Conservation (phyloP, 2,329 filamentous ascomycete species). For the Verticillium albo-atrum region DNA sequence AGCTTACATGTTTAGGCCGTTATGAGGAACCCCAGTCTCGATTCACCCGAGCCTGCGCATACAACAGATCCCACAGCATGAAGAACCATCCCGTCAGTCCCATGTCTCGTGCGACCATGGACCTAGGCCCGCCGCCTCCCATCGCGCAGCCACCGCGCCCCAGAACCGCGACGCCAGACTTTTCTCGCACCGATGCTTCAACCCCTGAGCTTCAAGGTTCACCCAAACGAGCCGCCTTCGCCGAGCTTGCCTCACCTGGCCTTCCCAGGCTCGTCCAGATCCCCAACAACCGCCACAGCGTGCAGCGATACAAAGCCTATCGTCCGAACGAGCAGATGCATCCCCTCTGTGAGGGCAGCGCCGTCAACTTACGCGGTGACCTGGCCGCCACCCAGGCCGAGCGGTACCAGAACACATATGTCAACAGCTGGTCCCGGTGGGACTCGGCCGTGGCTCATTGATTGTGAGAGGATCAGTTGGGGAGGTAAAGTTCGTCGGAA, state of each 20-base stretch:
- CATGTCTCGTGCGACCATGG: not conserved
- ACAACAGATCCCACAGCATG: conserved; percentile 4
- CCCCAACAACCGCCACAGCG: conserved; percentile 7
- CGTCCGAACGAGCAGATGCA: conserved; percentile 2
- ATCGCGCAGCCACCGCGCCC: not conserved
- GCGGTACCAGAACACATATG: not conserved
- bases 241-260: conserved; percentile 10
- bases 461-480: not conserved
- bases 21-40: conserved; percentile 11
- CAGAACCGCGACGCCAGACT: not conserved
- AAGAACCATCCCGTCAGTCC: conserved; percentile 10
- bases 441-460: not conserved
- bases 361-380: conserved; percentile 4
- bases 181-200: conserved; percentile 6
- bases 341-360: conserved; percentile 4
- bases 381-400: not conserved
- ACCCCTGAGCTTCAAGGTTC: conserved; percentile 12
- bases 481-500: not conserved
- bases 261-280: conserved; percentile 11
- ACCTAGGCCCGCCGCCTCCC: not conserved
- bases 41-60: conserved; percentile 7
- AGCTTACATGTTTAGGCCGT: conserved; percentile 6
- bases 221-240: conserved; percentile 10
- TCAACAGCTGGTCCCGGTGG: not conserved
- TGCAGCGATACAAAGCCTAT: conserved; percentile 10